These are phyloP conservation scores for Jamesozyma jinghongensis DNA, from an alignment of 805 yeast genomes.

Conservation along the genomic window DNA sequence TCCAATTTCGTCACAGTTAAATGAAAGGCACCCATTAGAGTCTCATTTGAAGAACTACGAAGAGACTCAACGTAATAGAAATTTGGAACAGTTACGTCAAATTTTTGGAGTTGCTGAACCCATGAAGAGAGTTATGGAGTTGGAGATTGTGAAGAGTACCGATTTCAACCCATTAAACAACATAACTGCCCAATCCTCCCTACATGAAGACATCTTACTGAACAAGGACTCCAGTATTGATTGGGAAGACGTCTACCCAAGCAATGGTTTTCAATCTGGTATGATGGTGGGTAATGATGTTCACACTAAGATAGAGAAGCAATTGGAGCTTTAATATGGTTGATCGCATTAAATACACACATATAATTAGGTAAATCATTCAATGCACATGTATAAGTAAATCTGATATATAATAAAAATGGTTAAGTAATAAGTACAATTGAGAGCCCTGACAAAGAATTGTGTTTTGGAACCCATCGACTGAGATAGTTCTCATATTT, in stretches of 20 bases:
- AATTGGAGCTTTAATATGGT: constrained; percentile 42
- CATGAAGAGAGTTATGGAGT: constrained; percentile 83
- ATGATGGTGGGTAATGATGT: constrained; percentile 41
- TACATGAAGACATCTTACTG: constrained; percentile 70
- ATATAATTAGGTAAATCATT: not conserved
- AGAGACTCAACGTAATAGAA: constrained; percentile 54
- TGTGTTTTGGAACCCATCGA: no score
- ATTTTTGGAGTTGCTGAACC: constrained; percentile 92
- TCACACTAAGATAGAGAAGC: constrained; percentile 66
- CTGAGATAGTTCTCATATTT: no score
- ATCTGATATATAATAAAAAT: not conserved
- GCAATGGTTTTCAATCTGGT: constrained; percentile 29
- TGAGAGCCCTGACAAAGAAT: no score
- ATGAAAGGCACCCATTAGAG: constrained; percentile 82
- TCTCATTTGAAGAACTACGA: constrained; percentile 73
- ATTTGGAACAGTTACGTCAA: constrained; percentile 70
- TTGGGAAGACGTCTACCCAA: constrained; percentile 88
- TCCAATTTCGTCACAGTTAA: constrained; percentile 47
- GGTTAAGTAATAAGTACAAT: no score
- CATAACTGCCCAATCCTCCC: constrained; percentile 15
- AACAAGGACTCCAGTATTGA: constrained; percentile 72
- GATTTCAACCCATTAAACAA: constrained; percentile 61
- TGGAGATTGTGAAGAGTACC: constrained; percentile 57
- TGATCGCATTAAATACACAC: no score
- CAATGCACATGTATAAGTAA: not conserved